phyloP scores from a whole-genome alignment of 108 stramenopile genomes.

The Nitzschia palea region DNA sequence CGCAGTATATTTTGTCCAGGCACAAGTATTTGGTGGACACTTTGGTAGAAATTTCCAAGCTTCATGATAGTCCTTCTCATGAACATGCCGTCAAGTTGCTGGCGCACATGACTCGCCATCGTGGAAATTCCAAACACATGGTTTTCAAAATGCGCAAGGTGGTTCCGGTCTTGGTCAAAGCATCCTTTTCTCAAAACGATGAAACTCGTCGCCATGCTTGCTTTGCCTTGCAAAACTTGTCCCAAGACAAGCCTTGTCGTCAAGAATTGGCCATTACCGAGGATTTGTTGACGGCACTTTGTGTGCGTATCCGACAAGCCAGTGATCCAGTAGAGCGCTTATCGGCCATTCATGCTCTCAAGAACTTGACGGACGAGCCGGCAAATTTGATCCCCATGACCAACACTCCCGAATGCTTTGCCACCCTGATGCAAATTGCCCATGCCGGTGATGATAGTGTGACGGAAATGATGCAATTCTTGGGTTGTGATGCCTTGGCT shows the following conservation, averaged over 20 bases:
- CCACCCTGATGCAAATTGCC: slow-evolving; percentile 70
- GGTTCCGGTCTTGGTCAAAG: slow-evolving; percentile 62
- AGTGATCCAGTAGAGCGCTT: slow-evolving; percentile 42
- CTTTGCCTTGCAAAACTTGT: slow-evolving; percentile 77
- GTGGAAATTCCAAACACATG: slow-evolving; percentile 62
- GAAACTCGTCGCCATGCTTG: slow-evolving; percentile 62
- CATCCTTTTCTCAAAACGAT: slow-evolving; percentile 51
- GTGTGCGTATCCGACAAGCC: slow-evolving; percentile 36
- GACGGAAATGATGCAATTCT: slow-evolving; percentile 54
- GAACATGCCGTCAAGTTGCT: slow-evolving; percentile 58
- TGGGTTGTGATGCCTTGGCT: slow-evolving; percentile 83
- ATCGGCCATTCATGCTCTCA: slow-evolving; percentile 66
- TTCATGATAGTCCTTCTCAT: slow-evolving; percentile 65
- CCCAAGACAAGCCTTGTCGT: slow-evolving; percentile 73
- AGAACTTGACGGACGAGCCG: slow-evolving; percentile 82
- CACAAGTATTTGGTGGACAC: slow-evolving; percentile 39
- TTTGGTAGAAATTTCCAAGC: slow-evolving; percentile 55
- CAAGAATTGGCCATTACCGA: slow-evolving; percentile 61
- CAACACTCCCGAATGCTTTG: slow-evolving; percentile 75
- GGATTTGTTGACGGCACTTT: slow-evolving; percentile 52
- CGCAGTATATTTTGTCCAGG: slow-evolving; percentile 56
- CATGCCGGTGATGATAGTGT: slow-evolving; percentile 46
- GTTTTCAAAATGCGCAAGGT: slow-evolving; percentile 54
- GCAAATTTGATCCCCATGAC: slow-evolving; percentile 85
- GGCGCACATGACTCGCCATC: slow-evolving; percentile 75